A percentile compares a stretch with the other conserved stretches of the same genome.
Evolutionary conservation across 345 rosid genomes (phyloP).

Genomic region (Iberis pinnata): DNA sequence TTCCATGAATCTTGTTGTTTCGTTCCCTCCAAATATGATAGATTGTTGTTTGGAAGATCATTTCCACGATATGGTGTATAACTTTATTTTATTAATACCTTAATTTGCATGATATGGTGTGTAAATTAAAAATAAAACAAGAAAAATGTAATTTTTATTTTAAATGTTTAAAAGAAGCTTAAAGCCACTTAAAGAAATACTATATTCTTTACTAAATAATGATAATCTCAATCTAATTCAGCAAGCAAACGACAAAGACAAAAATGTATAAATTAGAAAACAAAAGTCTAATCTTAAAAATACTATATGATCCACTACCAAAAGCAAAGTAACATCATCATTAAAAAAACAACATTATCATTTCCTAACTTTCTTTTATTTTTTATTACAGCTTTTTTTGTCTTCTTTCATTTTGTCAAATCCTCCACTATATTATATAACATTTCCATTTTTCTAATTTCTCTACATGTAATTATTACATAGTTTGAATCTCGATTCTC

Average conservation of each 20-base stretch:
- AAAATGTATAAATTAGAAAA: background rate
- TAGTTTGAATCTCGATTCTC: constrained; percentile 17
- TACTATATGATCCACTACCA: constrained; percentile 31
- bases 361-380: constrained; percentile 13
- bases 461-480: constrained; percentile 19
- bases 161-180: too few relatives aligned
- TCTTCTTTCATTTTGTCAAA: constrained; percentile 28
- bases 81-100: too few relatives aligned
- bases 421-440: constrained; percentile 14
- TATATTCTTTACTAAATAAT: too few relatives aligned
- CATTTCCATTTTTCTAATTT: constrained; percentile 14
- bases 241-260: constrained; percentile 1
- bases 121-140: too few relatives aligned
- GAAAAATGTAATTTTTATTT: too few relatives aligned
- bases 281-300: constrained; percentile 23
- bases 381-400: constrained; percentile 2
- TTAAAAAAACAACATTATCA: constrained; percentile 32
- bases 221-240: background rate
- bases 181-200: too few relatives aligned
- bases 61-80: too few relatives aligned
- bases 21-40: too few relatives aligned
- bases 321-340: constrained; percentile 33
- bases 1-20: too few relatives aligned
- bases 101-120: too few relatives aligned
- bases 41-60: too few relatives aligned